Evolutionary conservation across 495 filamentous ascomycete species (phyloP).

Genomic region (Aspergillus campestris): DNA sequence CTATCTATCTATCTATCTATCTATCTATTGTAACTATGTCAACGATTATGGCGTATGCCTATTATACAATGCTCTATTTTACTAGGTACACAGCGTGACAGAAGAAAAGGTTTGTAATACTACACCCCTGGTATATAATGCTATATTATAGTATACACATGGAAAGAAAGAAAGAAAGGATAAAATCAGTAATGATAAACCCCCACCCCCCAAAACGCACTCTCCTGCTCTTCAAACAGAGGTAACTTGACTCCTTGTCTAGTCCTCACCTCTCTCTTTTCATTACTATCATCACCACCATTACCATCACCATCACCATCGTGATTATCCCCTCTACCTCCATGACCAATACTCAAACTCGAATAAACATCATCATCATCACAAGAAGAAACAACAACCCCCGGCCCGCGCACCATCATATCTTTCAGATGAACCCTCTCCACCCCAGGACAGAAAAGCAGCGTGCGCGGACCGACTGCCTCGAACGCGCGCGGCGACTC

Average conservation of each 20-base stretch:
- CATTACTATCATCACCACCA: conserved; percentile 11
- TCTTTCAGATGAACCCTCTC: conserved; percentile 31
- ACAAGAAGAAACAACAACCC: conserved; percentile 9
- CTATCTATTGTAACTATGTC: too few species aligned
- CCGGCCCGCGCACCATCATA: conserved; percentile 21
- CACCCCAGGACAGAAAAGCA: conserved; percentile 55
- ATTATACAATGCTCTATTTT: too few species aligned
- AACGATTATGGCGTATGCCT: too few species aligned
- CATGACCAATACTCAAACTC: conserved; percentile 26
- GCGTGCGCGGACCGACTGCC: conserved; percentile 38
- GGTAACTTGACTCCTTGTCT: conserved; percentile 10
- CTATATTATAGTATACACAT: too few species aligned
- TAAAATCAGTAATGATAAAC: conserved; percentile 24
- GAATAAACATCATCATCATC: too few species aligned
- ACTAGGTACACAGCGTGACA: too few species aligned
- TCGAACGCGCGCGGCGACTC: conserved; percentile 49
- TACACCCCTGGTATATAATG: too few species aligned
- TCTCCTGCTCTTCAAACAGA: conserved; percentile 25
- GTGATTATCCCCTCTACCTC: conserved; percentile 10
- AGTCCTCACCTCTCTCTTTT: too few species aligned
- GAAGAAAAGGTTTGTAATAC: too few species aligned
- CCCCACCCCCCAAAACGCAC: conserved; percentile 38
- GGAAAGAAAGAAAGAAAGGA: too few species aligned
- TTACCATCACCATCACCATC: background rate
- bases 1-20: too few species aligned